Percentiles rank a stretch among this genome's conserved stretches.
Evolutionary conservation across 352 stramenopile genomes (phyloP).

Genomic region (Globisporangium splendens): DNA sequence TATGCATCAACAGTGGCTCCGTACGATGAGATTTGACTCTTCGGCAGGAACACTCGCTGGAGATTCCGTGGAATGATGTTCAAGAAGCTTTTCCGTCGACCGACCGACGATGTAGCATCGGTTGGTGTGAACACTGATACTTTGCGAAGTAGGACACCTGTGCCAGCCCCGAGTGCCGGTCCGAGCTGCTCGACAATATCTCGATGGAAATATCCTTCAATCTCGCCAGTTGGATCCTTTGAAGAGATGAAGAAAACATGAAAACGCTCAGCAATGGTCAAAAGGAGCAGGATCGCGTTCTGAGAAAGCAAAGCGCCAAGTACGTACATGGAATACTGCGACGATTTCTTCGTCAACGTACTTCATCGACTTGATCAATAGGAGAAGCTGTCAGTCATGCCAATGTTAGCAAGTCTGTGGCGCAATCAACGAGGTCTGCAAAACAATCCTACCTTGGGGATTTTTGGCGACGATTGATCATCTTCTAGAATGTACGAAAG

Average conservation of each 20-base stretch:
- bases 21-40: slow-evolving; percentile 19
- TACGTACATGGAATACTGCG: slow-evolving; percentile 63
- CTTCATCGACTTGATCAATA: slow-evolving; percentile 77
- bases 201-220: slow-evolving; percentile 80
- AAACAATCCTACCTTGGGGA: slow-evolving; percentile 33
- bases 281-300: not conserved
- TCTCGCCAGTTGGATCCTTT: slow-evolving; percentile 74
- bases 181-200: slow-evolving; percentile 74
- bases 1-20: slow-evolving; percentile 43
- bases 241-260: not conserved
- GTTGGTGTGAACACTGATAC: slow-evolving; percentile 68
- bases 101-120: slow-evolving; percentile 36
- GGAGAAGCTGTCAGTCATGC: slow-evolving; percentile 36
- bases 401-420: too few species aligned
- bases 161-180: slow-evolving; percentile 42
- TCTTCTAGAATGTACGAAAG: slow-evolving; percentile 55
- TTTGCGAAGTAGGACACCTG: slow-evolving; percentile 56
- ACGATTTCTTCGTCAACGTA: slow-evolving; percentile 84
- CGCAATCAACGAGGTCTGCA: not conserved
- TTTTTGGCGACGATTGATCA: slow-evolving; percentile 52
- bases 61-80: slow-evolving; percentile 74
- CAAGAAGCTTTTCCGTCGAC: slow-evolving; percentile 53
- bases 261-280: not conserved
- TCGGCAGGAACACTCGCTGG: slow-evolving; percentile 44
- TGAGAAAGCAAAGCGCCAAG: not conserved